Conservation (phyloP, 2,329 filamentous ascomycete genomes). For the Apiospora rasikravindrae region DNA sequence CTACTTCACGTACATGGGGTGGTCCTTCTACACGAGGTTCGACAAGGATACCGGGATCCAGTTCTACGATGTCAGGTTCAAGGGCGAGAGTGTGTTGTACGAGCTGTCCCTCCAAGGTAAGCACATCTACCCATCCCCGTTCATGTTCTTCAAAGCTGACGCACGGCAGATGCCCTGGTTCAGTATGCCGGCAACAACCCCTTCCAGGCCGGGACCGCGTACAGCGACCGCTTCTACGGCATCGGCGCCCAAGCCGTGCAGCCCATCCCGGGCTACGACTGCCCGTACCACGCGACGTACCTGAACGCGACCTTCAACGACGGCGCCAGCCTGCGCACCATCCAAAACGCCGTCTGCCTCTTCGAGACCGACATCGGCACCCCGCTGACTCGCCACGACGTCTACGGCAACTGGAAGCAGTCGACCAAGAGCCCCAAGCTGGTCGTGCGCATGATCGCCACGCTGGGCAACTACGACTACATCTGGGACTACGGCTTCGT, state of each 20-base stretch:
- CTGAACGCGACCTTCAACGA: slow-evolving; percentile 29
- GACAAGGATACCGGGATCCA: background rate
- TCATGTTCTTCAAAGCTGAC: background rate
- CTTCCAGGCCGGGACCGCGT: slow-evolving; percentile 31
- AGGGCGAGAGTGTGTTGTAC: slow-evolving; percentile 47
- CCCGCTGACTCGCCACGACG: background rate
- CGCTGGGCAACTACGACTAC: slow-evolving; percentile 48
- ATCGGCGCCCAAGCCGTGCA: slow-evolving; percentile 36
- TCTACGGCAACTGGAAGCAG: background rate
- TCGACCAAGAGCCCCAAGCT: slow-evolving; percentile 21
- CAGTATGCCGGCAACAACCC: slow-evolving; percentile 40
- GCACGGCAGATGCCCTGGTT: slow-evolving; percentile 24
- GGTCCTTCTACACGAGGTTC: background rate
- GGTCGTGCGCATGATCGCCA: slow-evolving; percentile 28
- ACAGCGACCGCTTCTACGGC: slow-evolving; percentile 39
- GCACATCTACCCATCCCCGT: background rate
- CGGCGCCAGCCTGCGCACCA: slow-evolving; percentile 29
- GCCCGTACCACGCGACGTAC: slow-evolving; percentile 35
- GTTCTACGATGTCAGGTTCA: slow-evolving; percentile 24
- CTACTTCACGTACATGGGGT: background rate
- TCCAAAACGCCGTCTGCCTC: slow-evolving; percentile 46
- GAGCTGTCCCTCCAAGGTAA: slow-evolving; percentile 32
- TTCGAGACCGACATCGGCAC: slow-evolving; percentile 31
- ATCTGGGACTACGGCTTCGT: slow-evolving; percentile 38
- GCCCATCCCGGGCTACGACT: slow-evolving; percentile 36